A percentile compares a stretch with the other conserved stretches of the same genome.
These are phyloP conservation scores for Leishmania martiniquensis DNA, from an alignment of 208 protist genomes.

Conservation along the genomic window DNA sequence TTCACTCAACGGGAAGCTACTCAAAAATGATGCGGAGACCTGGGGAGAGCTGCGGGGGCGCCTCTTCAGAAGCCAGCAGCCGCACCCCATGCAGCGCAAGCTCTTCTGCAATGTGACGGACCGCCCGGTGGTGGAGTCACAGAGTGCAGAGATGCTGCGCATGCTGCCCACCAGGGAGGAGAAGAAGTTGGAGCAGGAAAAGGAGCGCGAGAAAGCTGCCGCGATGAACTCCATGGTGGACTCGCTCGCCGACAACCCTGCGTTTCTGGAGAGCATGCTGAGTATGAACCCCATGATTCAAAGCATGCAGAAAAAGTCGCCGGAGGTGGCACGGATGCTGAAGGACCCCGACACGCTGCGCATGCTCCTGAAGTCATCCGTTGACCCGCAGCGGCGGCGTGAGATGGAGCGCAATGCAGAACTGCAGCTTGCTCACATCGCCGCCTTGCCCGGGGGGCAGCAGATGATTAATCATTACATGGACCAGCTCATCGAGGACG, in stretches of 20 bases:
- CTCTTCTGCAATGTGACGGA: slow-evolving; percentile 62
- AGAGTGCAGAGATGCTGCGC: slow-evolving; percentile 52
- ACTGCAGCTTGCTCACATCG: slow-evolving; percentile 74
- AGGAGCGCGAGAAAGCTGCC: slow-evolving; percentile 41
- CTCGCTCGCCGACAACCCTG: slow-evolving; percentile 57
- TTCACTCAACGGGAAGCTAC: slow-evolving; percentile 61
- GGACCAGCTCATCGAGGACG: slow-evolving; percentile 32
- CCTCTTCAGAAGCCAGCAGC: slow-evolving; percentile 14
- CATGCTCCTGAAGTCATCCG: slow-evolving; percentile 62
- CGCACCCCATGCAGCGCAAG: slow-evolving; percentile 44
- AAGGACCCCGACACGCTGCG: slow-evolving; percentile 77
- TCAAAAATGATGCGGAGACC: slow-evolving; percentile 45
- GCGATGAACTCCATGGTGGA: slow-evolving; percentile 82
- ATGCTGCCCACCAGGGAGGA: slow-evolving; percentile 39
- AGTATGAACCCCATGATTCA: slow-evolving; percentile 46
- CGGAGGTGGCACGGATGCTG: slow-evolving; percentile 57
- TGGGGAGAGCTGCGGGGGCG: slow-evolving; percentile 41
- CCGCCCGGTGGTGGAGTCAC: slow-evolving; percentile 25
- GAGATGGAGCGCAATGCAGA: slow-evolving; percentile 56
- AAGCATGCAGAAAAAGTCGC: slow-evolving; percentile 53
- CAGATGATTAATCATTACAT: slow-evolving; percentile 70
- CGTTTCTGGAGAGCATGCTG: slow-evolving; percentile 57
- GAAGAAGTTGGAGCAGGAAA: slow-evolving; percentile 30
- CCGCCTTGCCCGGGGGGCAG: slow-evolving; percentile 62
- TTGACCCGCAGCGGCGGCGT: slow-evolving; percentile 68